phyloP scores from a whole-genome alignment of 108 stramenopile genomes.

The Cyclotella sp. region DNA sequence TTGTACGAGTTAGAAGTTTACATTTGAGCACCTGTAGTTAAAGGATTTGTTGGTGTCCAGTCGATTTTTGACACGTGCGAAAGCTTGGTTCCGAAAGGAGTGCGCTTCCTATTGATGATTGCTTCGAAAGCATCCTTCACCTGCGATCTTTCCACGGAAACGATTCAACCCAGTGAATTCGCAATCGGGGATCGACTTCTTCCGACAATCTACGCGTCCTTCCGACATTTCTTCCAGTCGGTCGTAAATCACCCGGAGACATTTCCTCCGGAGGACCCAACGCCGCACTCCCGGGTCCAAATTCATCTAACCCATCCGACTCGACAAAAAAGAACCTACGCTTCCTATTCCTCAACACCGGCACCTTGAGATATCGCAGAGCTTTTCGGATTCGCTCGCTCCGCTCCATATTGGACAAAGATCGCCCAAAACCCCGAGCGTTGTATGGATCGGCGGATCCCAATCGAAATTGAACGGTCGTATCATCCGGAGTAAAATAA shows the following conservation, averaged over 20 bases:
- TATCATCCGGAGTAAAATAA: slow-evolving; percentile 85
- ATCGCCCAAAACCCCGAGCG: slow-evolving; percentile 22
- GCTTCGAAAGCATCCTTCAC: background rate
- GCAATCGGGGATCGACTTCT: slow-evolving; percentile 69
- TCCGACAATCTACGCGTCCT: slow-evolving; percentile 43
- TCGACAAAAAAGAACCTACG: slow-evolving; percentile 80
- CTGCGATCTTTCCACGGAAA: slow-evolving; percentile 50
- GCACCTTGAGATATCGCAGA: slow-evolving; percentile 74
- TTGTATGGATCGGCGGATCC: slow-evolving; percentile 21
- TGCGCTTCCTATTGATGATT: no score
- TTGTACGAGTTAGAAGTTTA: no score
- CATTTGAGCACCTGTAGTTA: no score
- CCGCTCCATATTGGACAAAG: slow-evolving; percentile 70
- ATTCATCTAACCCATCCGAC: slow-evolving; percentile 71
- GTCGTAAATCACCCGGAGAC: slow-evolving; percentile 59
- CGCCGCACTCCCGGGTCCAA: slow-evolving; percentile 77
- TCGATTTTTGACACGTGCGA: no score
- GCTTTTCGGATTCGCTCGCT: slow-evolving; percentile 77
- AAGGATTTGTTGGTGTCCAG: no score
- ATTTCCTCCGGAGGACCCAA: slow-evolving; percentile 82
- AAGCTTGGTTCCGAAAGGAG: no score
- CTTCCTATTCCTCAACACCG: slow-evolving; percentile 80
- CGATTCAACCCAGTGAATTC: slow-evolving; percentile 66
- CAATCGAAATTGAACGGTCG: slow-evolving; percentile 85
- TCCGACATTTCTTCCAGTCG: slow-evolving; percentile 4